Evolutionary conservation across 2,329 filamentous ascomycete genomes (phyloP).

Genomic region (Ceratocystis albifundus): DNA sequence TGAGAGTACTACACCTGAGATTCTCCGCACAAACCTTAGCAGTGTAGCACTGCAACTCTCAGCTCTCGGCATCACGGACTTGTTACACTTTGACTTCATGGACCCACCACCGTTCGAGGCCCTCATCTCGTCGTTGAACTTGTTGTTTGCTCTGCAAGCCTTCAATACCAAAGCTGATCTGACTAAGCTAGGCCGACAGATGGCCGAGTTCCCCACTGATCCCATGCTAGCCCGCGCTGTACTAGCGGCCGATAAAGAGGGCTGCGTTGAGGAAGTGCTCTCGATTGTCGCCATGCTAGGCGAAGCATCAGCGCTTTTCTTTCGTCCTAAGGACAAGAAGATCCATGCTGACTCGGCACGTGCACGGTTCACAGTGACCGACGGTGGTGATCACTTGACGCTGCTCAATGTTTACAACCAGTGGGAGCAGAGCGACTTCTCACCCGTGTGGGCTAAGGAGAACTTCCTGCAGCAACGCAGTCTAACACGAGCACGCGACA

Average conservation of each 20-base stretch:
- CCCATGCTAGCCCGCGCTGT: conserved; percentile 85
- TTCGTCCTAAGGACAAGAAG: conserved; percentile 93
- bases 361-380: conserved; percentile 76
- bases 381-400: conserved; percentile 80
- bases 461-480: conserved; percentile 89
- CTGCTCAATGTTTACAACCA: conserved; percentile 91
- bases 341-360: conserved; percentile 87
- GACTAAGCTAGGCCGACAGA: conserved; percentile 82
- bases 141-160: conserved; percentile 80
- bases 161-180: conserved; percentile 80
- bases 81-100: conserved; percentile 93
- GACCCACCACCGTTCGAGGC: conserved; percentile 84
- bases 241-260: conserved; percentile 75
- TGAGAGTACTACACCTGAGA: conserved; percentile 83
- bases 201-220: conserved; percentile 90
- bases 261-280: conserved; percentile 87
- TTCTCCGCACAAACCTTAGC: conserved; percentile 80
- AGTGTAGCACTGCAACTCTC: conserved; percentile 76
- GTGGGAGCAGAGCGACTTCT: conserved; percentile 88
- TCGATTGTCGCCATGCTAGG: conserved; percentile 90
- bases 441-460: conserved; percentile 74
- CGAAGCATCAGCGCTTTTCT: conserved; percentile 81
- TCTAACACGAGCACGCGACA: conserved; percentile 78
- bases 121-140: conserved; percentile 77
- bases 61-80: conserved; percentile 78